Evolutionary conservation across 2,329 filamentous ascomycete genomes (phyloP), one percentile per base, ranked within the genome.

Genomic region (Xylaria sp.): DNA sequence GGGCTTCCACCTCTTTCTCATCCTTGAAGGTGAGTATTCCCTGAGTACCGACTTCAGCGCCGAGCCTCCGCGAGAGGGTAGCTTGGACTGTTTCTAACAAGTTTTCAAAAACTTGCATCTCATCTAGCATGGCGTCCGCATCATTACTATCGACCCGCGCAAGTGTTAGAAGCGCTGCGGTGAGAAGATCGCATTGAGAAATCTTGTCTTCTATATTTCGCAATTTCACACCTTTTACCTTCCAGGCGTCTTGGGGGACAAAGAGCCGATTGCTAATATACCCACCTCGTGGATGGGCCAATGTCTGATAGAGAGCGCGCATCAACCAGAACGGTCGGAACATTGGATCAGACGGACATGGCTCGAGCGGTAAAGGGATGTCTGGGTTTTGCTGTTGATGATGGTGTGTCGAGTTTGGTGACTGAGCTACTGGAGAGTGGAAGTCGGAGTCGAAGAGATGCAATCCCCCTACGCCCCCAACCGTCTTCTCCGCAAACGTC

Each of bases 291-390:
- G 95, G 93, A 76, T 99, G 95, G 21, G 91, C 92, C 53, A 99
- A 89, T 0, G 94, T 97, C 79, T 98, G 93, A 78, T 96, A 97
- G 29, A 99, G 86, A 70, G 92, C 94, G 63, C 96, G 90, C 93
- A 99, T 97, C 53, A 99, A 85, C 96, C 96, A 99, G 80, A 98
- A 99, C 1, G 96, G 97, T 23, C 96, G 90, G n/a, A 98, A 85
- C 75, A 98, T 86, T 68, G 91, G 91, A 48, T 97, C 93, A 42
- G 92, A 93, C 0, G 96, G 96, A 78, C 97, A 99, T 2, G 96
- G 92, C 77, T 99, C 96, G 5, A 99, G 86, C 0, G 93, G 89
- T 25, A 91, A 86, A 13, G 94, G 94, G 0, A 90, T 87, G 72
- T 93, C 90, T 0, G 83, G 76, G 13, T 68, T 73, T 29, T 85